A percentile compares a stretch with the other conserved stretches of the same genome.
Evolutionary conservation across 2,329 filamentous ascomycete genomes (phyloP).

Genomic region (Ciborinia camelliae): DNA sequence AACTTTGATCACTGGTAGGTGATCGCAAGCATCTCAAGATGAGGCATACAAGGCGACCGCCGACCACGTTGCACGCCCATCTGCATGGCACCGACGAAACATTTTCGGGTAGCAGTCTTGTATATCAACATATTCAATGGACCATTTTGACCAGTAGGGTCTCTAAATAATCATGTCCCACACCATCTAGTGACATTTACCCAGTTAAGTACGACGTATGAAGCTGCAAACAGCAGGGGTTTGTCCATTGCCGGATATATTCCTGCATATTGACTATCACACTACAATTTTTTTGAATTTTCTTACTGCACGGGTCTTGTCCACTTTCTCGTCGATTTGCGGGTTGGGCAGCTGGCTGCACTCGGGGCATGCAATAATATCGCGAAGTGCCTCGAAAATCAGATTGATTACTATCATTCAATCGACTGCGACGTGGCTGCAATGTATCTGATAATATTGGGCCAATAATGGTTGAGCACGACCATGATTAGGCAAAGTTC

Average conservation of each 20-base stretch:
- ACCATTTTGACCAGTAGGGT: not conserved
- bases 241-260: slow-evolving; percentile 6
- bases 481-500: slow-evolving; percentile 31
- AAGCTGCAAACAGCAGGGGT: slow-evolving; percentile 11
- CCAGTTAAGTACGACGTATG: not conserved
- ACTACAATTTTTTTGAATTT: slow-evolving; percentile 4
- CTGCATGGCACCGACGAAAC: slow-evolving; percentile 26
- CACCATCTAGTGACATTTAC: not conserved
- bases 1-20: not conserved
- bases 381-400: slow-evolving; percentile 26
- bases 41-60: slow-evolving; percentile 36
- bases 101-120: slow-evolving; percentile 16
- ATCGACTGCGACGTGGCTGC: slow-evolving; percentile 35
- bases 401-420: slow-evolving; percentile 24
- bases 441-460: slow-evolving; percentile 22
- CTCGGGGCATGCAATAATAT: slow-evolving; percentile 29
- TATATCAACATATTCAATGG: slow-evolving; percentile 1
- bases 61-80: slow-evolving; percentile 36
- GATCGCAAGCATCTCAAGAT: slow-evolving; percentile 8
- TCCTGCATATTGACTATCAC: slow-evolving; percentile 6
- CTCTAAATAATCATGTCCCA: not conserved
- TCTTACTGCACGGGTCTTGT: slow-evolving; percentile 12
- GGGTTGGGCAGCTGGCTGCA: slow-evolving; percentile 33
- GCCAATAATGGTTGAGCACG: slow-evolving; percentile 35
- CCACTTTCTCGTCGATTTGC: slow-evolving; percentile 15